Base-by-base conservation (phyloP, 768 basidiomycete species). In the Leccinum longicurvipes region DNA sequence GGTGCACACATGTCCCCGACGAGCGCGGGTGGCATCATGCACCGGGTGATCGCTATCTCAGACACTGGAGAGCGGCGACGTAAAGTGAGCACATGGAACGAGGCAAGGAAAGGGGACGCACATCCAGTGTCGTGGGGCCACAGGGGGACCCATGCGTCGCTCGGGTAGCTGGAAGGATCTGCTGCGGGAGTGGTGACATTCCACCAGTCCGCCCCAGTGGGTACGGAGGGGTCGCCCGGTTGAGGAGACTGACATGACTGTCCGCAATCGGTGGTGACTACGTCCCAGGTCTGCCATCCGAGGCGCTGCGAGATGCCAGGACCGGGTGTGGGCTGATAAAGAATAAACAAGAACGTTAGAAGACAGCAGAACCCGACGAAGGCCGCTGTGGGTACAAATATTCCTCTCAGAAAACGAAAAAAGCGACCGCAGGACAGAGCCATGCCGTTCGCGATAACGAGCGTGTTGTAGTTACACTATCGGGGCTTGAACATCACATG, bases 271-370 rank as follows among this genome's bases (percentile, higher is more conserved):
- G 78, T 67, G 2, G 73, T 69, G 0, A 93, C 77, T 3, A 80
- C 65, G 44, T 90, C 93, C 91, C 91, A 96, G 7, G 87, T 79
- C 64, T 95, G 93, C 93, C 93, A 95, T 27, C 92, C 92, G 19
- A 97, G 75, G 45, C 82, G 79, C 64, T 92, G 89, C 14, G 79
- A 67, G 14, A 79, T 68, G 1, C 89, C 89, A 17, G 89, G 89
- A 3, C 89, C 89, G 2, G 77, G 77, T 10, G 80, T 82, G 3
- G 89, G 90, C 67, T 91, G 89, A 64, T 92, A 88, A 29, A 96
- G 83, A 21, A 93, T 75, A 65, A 92, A 91, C 31, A 91, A 73
- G 67, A 86, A 88, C 2, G 84, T 82, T 52, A 95, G 85, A 42
- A 91, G 76, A 54, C 79, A 80, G 15, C 83, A 83, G 73, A 96